Evolutionary conservation across 192 early-diverging fungal species (phyloP), one percentile per base, ranked within the genome.

Genomic region (Coemansia sp.): DNA sequence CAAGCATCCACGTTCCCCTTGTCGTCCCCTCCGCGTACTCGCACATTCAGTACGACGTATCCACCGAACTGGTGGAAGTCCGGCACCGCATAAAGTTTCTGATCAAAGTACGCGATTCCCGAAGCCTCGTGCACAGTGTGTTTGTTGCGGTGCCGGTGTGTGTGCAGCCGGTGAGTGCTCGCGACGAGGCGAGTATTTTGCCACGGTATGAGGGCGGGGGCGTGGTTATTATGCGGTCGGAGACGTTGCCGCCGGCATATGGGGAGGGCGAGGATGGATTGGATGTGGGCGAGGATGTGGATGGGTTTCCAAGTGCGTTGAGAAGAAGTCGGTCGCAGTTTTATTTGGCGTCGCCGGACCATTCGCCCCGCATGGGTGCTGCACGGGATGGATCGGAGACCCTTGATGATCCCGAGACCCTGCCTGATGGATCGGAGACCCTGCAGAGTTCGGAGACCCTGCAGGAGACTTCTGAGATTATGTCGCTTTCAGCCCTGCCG

Each of bases 131-230:
- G 20, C 81, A 82, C 57, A 69, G 65, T 37, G 68, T 82, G 23
- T 82, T 73, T 46, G 74, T 82, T 10, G 81, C 75, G 3, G 81
- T 77, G 12, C 81, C 81, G n/a, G 75, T 82, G 7, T 64, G 68
- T 11, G 74, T 82, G 21, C 71, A 75, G 75, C 70, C 75, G 9
- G 81, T 77, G 34, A 73, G 59, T 37, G 68, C 75, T 9, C 71
- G 70, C 23, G 81, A 77, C 38, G 74, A 82, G 9, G 53, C 68
- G 5, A 60, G 55, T 20, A 64, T 73, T 12, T 52, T 82, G 59
- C 81, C 81, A 14, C 74, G 68, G 10, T 82, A 82, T 44, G 73
- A 79, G 60, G 44, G 21, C 70, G 2, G 68, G 64, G 74, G 74
- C 7, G 51, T 61, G 2, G 44, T 78, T 5, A 63, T 78, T 19